Evolutionary conservation across 2,329 filamentous ascomycete species (phyloP), one percentile per base, ranked within the genome.

Genomic region (Fusarium papillatum): DNA sequence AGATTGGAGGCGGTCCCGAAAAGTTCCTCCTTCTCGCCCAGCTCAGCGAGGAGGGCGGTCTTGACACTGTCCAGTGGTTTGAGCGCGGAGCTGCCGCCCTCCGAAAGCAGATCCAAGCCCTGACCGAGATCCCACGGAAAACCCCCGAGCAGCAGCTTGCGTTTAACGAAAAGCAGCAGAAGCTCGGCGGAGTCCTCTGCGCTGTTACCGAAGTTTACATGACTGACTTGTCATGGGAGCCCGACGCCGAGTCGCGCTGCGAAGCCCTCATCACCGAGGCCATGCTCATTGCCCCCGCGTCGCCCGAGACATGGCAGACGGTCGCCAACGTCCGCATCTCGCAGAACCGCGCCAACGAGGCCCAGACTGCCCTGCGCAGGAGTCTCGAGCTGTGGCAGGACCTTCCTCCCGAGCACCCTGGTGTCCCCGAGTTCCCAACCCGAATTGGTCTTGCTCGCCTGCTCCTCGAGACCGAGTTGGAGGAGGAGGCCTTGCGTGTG

Each of bases 151-250:
- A 86, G 79, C 83, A 87, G 80, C 80, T 79, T 24, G 76, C 86
- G 29, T 80, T 92, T 48, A 90, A 93, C 34, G 94, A 90, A 84
- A 95, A 95, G 87, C 93, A 93, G 83, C 88, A 89, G 76, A 97
- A 97, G 84, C 88, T 98, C 41, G 95, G 95, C 3, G 95, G 95
- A 78, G 95, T 96, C n/a, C 89, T 99, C 41, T 99, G 97, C 84
- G 95, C 95, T 34, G 95, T 98, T 72, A 93, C 95, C 9, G 97
- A 99, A 86, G 95, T 99, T 62, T 99, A 98, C 88, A 99, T 99
- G 97, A 99, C 97, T 14, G 97, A 99, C 86, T 86, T 98, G 79
- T 97, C 94, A 80, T 97, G 91, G 95, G 96, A 98, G 85, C 92
- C 93, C 64, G 95, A 98, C 81, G 97, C 96, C 7, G 97, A 99